Percentiles rank a stretch among this genome's conserved stretches.
Evolutionary conservation across 2,329 filamentous ascomycete species (phyloP).

Genomic region (Fusarium sp.): DNA sequence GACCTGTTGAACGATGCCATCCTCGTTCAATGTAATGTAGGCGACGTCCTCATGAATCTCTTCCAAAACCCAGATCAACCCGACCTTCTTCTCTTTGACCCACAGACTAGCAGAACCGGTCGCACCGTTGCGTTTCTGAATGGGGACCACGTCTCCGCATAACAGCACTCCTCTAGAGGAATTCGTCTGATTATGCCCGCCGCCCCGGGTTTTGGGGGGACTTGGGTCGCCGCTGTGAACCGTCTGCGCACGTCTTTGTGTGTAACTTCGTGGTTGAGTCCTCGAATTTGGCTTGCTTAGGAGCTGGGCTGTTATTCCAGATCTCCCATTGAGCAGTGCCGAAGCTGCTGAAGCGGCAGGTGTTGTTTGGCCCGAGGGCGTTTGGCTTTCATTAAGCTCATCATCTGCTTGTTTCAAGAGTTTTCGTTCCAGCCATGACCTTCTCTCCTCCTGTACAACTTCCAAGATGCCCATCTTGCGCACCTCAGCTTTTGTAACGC

Average conservation of each 20-base stretch:
- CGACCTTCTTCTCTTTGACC: constrained; percentile 97
- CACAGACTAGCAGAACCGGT: constrained; percentile 94
- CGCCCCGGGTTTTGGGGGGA: constrained; percentile 63
- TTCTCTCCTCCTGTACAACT: constrained; percentile 88
- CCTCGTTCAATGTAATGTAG: constrained; percentile 78
- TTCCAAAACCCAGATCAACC: constrained; percentile 96
- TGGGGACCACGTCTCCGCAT: constrained; percentile 97
- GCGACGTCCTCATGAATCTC: constrained; percentile 97
- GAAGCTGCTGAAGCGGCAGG: constrained; percentile 57
- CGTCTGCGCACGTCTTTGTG: constrained; percentile 69
- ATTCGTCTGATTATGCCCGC: constrained; percentile 73
- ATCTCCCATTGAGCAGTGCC: constrained; percentile 72
- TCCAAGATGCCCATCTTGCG: constrained; percentile 94
- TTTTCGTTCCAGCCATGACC: constrained; percentile 90
- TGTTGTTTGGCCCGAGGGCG: constrained; percentile 49
- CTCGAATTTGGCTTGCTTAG: constrained; percentile 82
- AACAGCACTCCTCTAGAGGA: constrained; percentile 90
- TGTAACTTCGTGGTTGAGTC: constrained; percentile 64
- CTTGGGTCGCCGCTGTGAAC: constrained; percentile 67
- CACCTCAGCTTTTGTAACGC: constrained; percentile 96
- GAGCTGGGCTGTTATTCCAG: constrained; percentile 86
- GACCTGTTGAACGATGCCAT: constrained; percentile 76
- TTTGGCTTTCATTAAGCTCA: constrained; percentile 44
- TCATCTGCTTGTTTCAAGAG: constrained; percentile 65
- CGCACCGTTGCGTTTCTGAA: constrained; percentile 92